Percentiles rank a stretch among this genome's conserved stretches.
These are phyloP conservation scores for Podosphaera xanthii DNA, from an alignment of 2,329 filamentous ascomycete genomes.

Conservation along the genomic window DNA sequence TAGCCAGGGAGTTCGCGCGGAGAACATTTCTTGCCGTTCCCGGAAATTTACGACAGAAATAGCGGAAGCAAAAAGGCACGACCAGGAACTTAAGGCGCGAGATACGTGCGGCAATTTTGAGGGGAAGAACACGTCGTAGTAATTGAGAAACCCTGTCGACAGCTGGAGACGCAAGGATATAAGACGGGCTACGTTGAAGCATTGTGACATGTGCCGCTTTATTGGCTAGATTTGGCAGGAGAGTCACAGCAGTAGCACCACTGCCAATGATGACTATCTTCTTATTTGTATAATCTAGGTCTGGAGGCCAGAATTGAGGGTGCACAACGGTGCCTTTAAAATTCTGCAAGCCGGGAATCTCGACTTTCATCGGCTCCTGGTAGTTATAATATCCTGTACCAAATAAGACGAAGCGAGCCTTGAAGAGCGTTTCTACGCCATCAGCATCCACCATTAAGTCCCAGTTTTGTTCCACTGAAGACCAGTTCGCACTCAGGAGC, in stretches of 20 bases:
- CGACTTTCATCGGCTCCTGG: conserved; percentile 25
- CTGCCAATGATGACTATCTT: conserved; percentile 21
- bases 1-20: conserved; percentile 20
- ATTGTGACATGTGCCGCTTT: conserved; percentile 48
- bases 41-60: conserved; percentile 31
- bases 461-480: conserved; percentile 29
- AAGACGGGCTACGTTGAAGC: conserved; percentile 58
- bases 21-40: conserved; percentile 25
- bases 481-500: conserved; percentile 30
- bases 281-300: conserved; percentile 40
- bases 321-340: conserved; percentile 39
- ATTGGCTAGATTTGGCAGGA: conserved; percentile 46
- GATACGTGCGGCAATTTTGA: conserved; percentile 24
- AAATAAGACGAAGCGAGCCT: conserved; percentile 28
- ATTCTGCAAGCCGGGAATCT: conserved; percentile 33
- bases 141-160: conserved; percentile 6
- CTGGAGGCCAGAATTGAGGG: conserved; percentile 51
- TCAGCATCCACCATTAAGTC: conserved; percentile 20
- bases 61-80: conserved; percentile 23
- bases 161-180: conserved; percentile 30
- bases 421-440: conserved; percentile 14
- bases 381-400: conserved; percentile 46
- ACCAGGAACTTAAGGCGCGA: conserved; percentile 27
- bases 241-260: conserved; percentile 58
- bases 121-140: conserved; percentile 19